Conservation (phyloP, 177 flowering plant species). For the Vitis hybrid region DNA sequence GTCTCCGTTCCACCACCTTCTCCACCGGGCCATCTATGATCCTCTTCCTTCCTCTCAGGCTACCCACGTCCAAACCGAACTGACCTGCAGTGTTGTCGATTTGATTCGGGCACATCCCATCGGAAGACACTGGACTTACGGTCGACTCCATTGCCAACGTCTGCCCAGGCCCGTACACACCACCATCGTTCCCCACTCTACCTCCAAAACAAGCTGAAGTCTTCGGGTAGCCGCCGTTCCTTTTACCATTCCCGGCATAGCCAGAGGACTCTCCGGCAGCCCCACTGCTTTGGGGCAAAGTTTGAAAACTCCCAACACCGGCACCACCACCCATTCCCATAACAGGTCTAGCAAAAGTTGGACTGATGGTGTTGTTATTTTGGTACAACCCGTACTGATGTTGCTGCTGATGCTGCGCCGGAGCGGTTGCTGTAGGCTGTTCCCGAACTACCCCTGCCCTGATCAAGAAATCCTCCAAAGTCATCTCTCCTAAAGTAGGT, state of each 20-base stretch:
- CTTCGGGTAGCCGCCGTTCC: constrained; percentile 26
- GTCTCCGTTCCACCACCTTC: constrained; percentile 92
- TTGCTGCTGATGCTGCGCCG: constrained; percentile 27
- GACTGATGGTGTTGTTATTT: constrained; percentile 19
- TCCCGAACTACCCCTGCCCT: constrained; percentile 90
- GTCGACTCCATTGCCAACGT: constrained; percentile 44
- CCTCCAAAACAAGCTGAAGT: constrained; percentile 37
- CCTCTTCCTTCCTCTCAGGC: constrained; percentile 60
- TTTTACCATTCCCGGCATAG: constrained; percentile 33
- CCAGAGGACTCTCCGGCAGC: constrained; percentile 32
- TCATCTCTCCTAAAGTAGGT: constrained; percentile 88
- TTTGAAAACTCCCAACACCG: constrained; percentile 20
- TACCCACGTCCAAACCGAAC: constrained; percentile 56
- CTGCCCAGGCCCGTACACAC: constrained; percentile 33
- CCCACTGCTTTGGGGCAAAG: constrained; percentile 21
- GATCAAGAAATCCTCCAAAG: constrained; percentile 81
- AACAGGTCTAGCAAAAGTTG: constrained; percentile 26
- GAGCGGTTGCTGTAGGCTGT: constrained; percentile 6
- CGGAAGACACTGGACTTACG: constrained; percentile 66
- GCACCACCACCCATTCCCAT: constrained; percentile 23
- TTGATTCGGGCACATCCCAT: constrained; percentile 48
- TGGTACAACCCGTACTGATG: constrained; percentile 39
- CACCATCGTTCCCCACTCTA: constrained; percentile 32
- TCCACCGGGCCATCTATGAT: constrained; percentile 76
- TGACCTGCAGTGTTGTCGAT: constrained; percentile 37